phyloP scores from a whole-genome alignment of 768 basidiomycete genomes.

The Fomitopsis pulvina region DNA sequence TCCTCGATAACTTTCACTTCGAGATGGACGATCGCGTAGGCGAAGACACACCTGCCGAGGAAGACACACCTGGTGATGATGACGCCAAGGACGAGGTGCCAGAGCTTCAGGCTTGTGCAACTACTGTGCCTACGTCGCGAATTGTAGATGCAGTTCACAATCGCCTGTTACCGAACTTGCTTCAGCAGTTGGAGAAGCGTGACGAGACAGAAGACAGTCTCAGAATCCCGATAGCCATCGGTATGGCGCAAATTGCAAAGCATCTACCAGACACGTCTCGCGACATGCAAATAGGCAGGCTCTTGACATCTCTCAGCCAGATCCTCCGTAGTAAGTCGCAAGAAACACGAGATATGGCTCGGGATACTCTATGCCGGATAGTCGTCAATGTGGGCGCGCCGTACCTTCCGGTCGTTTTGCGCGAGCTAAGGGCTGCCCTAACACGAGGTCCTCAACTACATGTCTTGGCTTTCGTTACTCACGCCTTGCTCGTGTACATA shows the following conservation, averaged over 20 bases:
- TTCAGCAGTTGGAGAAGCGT: slow-evolving; percentile 76
- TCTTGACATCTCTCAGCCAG: slow-evolving; percentile 84
- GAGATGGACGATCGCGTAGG: slow-evolving; percentile 59
- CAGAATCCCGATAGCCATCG: slow-evolving; percentile 83
- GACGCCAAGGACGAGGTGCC: slow-evolving; percentile 25
- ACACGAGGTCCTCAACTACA: slow-evolving; percentile 91
- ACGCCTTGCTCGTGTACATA: slow-evolving; percentile 76
- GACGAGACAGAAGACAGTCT: slow-evolving; percentile 78
- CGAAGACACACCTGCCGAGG: slow-evolving; percentile 17
- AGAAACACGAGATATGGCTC: slow-evolving; percentile 81
- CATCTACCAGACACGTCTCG: slow-evolving; percentile 63
- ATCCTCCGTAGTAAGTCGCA: slow-evolving; percentile 90
- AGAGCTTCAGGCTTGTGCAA: neutral
- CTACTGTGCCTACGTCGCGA: slow-evolving; percentile 7
- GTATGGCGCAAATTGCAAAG: slow-evolving; percentile 78
- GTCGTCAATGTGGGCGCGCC: slow-evolving; percentile 62
- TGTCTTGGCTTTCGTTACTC: slow-evolving; percentile 78
- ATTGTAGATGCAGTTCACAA: slow-evolving; percentile 74
- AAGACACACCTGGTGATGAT: slow-evolving; percentile 3
- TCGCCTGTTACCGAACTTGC: slow-evolving; percentile 72
- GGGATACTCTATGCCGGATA: slow-evolving; percentile 80
- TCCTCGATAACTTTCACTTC: slow-evolving; percentile 91
- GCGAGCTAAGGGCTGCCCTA: slow-evolving; percentile 80
- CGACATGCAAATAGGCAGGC: slow-evolving; percentile 61
- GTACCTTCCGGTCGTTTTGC: slow-evolving; percentile 67